Conservation (phyloP, 495 filamentous ascomycete species). For the Saxispiralis lemnorum region DNA sequence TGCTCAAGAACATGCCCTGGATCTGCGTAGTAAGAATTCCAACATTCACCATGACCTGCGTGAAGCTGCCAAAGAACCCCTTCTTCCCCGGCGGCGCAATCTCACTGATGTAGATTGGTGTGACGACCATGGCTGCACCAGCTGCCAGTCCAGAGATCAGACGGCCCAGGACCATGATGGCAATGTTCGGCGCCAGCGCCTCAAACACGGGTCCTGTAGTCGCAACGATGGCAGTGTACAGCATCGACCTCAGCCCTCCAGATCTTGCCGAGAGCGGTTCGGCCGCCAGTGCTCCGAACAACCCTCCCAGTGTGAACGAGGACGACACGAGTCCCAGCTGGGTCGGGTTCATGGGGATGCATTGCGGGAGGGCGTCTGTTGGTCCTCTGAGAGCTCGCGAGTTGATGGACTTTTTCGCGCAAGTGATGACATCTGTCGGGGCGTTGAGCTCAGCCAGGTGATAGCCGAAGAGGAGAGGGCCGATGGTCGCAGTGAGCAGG, state of each 20-base stretch:
- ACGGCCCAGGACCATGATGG: constrained; percentile 50
- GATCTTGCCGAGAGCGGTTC: constrained; percentile 54
- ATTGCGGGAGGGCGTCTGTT: constrained; percentile 40
- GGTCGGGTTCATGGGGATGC: constrained; percentile 61
- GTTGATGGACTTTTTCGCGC: constrained; percentile 30
- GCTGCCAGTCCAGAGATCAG: constrained; percentile 68
- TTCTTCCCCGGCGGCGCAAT: constrained; percentile 59
- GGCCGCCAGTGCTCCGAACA: constrained; percentile 62
- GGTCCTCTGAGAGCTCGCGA: constrained; percentile 3
- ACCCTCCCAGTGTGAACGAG: constrained; percentile 79
- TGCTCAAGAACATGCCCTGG: constrained; percentile 71
- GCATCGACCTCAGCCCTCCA: constrained; percentile 57
- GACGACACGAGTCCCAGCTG: constrained; percentile 70
- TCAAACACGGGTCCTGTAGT: constrained; percentile 58
- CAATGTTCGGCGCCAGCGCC: constrained; percentile 48
- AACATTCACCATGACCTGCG: constrained; percentile 86
- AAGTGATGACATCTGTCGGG: constrained; percentile 75
- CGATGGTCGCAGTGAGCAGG: constrained; percentile 32
- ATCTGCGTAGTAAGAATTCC: constrained; percentile 74
- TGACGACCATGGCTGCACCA: constrained; percentile 77
- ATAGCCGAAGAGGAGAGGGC: constrained; percentile 83
- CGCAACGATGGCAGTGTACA: constrained; percentile 56
- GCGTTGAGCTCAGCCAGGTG: constrained; percentile 92
- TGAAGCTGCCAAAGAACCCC: constrained; percentile 79
- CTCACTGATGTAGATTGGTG: constrained; percentile 90